Evolutionary conservation across 2,329 filamentous ascomycete genomes (phyloP).

Genomic region (Diplocarpon rosae): DNA sequence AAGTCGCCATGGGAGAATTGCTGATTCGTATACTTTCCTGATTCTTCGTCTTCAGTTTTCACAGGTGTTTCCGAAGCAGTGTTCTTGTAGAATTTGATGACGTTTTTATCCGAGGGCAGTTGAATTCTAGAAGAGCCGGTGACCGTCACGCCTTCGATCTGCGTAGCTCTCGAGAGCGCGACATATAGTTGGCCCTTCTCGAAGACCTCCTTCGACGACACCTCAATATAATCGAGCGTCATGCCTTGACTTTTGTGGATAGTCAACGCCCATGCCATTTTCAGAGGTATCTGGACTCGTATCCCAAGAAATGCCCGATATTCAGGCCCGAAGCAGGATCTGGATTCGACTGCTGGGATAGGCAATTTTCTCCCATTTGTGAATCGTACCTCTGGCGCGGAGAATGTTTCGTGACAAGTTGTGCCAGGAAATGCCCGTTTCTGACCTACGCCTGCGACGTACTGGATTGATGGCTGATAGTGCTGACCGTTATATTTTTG

Average conservation of each 20-base stretch:
- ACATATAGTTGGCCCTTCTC: slow-evolving; percentile 23
- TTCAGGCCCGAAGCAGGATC: slow-evolving; percentile 6
- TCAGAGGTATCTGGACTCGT: slow-evolving; percentile 53
- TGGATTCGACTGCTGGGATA: slow-evolving; percentile 9
- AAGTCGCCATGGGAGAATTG: too few relatives aligned
- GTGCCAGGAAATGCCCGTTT: background rate
- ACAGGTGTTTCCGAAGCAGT: slow-evolving; percentile 17
- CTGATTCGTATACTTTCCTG: too few relatives aligned
- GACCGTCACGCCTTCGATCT: slow-evolving; percentile 19
- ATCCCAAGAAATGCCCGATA: slow-evolving; percentile 13
- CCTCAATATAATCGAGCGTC: slow-evolving; percentile 36
- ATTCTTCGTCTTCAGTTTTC: background rate
- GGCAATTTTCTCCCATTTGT: slow-evolving; percentile 6
- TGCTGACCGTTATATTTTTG: background rate
- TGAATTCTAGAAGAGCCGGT: slow-evolving; percentile 14
- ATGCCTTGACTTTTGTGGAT: slow-evolving; percentile 97
- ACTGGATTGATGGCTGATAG: background rate
- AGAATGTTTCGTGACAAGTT: slow-evolving; percentile 4
- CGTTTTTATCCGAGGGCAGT: slow-evolving; percentile 15
- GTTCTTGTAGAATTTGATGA: slow-evolving; percentile 20
- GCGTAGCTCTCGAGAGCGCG: slow-evolving; percentile 19
- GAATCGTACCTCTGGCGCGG: slow-evolving; percentile 17
- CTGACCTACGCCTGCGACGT: background rate
- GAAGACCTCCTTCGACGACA: slow-evolving; percentile 20
- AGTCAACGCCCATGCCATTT: slow-evolving; percentile 87